Percentiles rank a stretch among this genome's conserved stretches.
These are phyloP conservation scores for Coniochaeta hoffmannii DNA, from an alignment of 2,329 filamentous ascomycete genomes.

Conservation along the genomic window DNA sequence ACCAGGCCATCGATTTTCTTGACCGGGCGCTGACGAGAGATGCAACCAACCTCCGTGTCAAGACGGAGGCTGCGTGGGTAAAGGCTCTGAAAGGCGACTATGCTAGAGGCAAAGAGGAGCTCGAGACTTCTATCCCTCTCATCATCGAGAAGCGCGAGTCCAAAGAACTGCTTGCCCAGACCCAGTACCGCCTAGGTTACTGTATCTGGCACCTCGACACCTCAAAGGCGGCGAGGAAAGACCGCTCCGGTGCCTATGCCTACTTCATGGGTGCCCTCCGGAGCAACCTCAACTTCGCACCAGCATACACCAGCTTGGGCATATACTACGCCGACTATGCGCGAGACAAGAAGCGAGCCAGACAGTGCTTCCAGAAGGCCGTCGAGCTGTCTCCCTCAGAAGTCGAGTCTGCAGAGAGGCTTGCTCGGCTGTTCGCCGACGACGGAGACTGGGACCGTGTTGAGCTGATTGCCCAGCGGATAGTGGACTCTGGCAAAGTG, in stretches of 20 bases:
- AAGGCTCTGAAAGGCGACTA: constrained; percentile 77
- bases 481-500: constrained; percentile 91
- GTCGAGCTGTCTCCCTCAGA: constrained; percentile 87
- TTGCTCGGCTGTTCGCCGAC: constrained; percentile 81
- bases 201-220: constrained; percentile 82
- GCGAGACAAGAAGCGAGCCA: constrained; percentile 76
- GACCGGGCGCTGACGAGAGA: constrained; percentile 69
- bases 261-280: constrained; percentile 80
- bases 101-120: constrained; percentile 55
- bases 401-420: constrained; percentile 75
- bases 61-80: constrained; percentile 87
- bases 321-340: constrained; percentile 88
- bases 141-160: constrained; percentile 52
- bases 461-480: constrained; percentile 81
- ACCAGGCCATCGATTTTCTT: constrained; percentile 74
- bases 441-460: constrained; percentile 95
- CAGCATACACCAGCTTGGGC: constrained; percentile 85
- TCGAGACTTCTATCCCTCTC: constrained; percentile 61
- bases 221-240: constrained; percentile 67
- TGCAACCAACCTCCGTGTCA: constrained; percentile 66
- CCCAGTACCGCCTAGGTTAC: constrained; percentile 77
- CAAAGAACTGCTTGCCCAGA: constrained; percentile 73
- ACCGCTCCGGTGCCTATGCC: constrained; percentile 69
- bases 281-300: constrained; percentile 79
- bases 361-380: constrained; percentile 93